Conservation (phyloP, 1,284 basidiomycete species). For the Trichosporon sp. region DNA sequence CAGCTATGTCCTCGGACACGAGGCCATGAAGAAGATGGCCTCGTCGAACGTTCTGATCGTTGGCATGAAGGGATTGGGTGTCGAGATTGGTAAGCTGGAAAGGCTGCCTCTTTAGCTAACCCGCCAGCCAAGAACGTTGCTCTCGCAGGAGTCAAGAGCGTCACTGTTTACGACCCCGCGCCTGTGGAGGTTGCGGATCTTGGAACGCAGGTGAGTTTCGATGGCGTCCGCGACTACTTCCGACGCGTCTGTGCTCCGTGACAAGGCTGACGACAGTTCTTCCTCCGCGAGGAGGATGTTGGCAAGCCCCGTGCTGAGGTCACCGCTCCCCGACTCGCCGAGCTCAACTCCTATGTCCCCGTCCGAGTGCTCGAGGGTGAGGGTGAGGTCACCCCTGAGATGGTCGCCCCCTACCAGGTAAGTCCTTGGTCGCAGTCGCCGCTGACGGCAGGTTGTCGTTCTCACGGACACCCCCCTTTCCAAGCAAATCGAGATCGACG, state of each 20-base stretch:
- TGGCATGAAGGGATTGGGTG: constrained; percentile 87
- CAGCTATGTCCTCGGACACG: constrained; percentile 93
- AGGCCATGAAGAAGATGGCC: constrained; percentile 99
- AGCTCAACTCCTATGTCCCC: constrained; percentile 95
- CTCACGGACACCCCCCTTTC: constrained; percentile 70
- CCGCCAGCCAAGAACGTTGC: constrained; percentile 88
- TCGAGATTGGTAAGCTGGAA: constrained; percentile 74
- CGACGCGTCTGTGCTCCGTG: too few species aligned
- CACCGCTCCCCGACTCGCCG: constrained; percentile 82
- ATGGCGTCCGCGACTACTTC: background rate
- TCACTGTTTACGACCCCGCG: constrained; percentile 92
- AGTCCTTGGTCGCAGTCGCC: constrained; percentile 25
- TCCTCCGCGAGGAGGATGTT: constrained; percentile 81
- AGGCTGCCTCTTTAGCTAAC: background rate
- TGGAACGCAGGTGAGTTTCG: constrained; percentile 72
- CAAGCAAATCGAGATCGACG: constrained; percentile 92
- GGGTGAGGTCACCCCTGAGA: constrained; percentile 70
- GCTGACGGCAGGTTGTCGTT: constrained; percentile 67
- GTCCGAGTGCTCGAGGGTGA: constrained; percentile 71
- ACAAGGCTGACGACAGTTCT: constrained; percentile 63
- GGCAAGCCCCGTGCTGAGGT: constrained; percentile 83
- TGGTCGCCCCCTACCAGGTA: constrained; percentile 83
- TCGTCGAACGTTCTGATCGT: constrained; percentile 92
- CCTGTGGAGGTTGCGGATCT: constrained; percentile 82
- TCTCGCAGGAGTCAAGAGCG: constrained; percentile 95